Evolutionary conservation across 345 rosid genomes (phyloP), one percentile per base, ranked within the genome.

Genomic region (Cardamine occulta): DNA sequence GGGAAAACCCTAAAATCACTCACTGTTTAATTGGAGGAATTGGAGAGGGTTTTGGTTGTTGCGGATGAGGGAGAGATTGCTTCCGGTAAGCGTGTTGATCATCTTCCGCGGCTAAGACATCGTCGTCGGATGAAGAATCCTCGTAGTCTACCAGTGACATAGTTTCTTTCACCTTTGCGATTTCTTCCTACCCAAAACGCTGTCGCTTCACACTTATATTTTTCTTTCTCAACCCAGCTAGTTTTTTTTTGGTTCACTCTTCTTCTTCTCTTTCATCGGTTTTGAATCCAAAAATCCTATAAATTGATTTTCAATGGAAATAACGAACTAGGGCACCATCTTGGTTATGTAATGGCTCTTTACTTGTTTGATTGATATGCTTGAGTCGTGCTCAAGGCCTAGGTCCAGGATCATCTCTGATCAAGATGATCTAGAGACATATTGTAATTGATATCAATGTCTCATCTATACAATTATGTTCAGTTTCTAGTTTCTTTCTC

Each of bases 111-210:
- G 75, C 68, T 60, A 48, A 35, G 39, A 68, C 71, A 24, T 69
- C 80, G 19, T 70, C 76, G 67, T 77, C 80, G 8, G 80, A 77
- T n/a, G 80, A 77, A 48, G 80, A 65, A 72, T 70, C 80, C 4
- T 77, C 80, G 62, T 77, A 77, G 17, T 77, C 80, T 2, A 78
- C 81, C 5, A 78, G 77, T 17, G 81, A 59, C 81, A 78, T 78
- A 21, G 32, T 57, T 66, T 56, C 47, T 45, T 31, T 34, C 48
- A 44, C 47, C 66, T 14, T 47, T 31, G 57, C 47, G 45, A 1
- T 70, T 45, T 47, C 74, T 47, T 58, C 65, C 66, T 26, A 53
- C 3, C 29, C 6, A 8, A 74, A 74, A 66, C 66, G 72, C 2
- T 49, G 66, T 65, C 66, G 76, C 42, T 68, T 2, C 6, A 12